phyloP scores from a whole-genome alignment of 192 early-diverging fungal genomes.

The Backusella sp. region DNA sequence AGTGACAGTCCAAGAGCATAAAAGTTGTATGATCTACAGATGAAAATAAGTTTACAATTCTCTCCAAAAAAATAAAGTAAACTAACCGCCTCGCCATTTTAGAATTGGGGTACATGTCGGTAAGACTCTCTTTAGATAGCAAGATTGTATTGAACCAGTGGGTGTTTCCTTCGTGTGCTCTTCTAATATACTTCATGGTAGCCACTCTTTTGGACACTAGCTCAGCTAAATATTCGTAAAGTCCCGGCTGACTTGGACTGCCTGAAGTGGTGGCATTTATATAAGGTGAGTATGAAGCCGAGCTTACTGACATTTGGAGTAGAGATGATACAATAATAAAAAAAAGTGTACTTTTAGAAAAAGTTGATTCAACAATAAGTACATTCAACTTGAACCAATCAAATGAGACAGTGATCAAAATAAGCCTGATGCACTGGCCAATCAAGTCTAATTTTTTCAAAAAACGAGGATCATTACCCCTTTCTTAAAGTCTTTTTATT shows the following conservation, averaged over 20 bases:
- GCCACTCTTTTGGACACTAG: constrained; percentile 46
- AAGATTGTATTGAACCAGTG: constrained; percentile 51
- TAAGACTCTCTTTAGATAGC: constrained; percentile 38
- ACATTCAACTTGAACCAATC: background rate
- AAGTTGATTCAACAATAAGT: background rate
- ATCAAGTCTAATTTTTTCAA: background rate
- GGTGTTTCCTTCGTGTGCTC: constrained; percentile 43
- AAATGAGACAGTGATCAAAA: background rate
- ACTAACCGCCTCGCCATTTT: constrained; percentile 42
- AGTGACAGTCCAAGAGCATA: constrained; percentile 65
- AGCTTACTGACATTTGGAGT: constrained; percentile 3
- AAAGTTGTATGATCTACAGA: constrained; percentile 53
- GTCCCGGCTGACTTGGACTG: constrained; percentile 13
- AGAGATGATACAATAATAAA: background rate
- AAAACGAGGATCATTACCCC: background rate
- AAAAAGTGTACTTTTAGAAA: background rate
- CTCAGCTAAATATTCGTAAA: constrained; percentile 41
- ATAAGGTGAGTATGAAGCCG: background rate
- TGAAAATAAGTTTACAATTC: background rate
- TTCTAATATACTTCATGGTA: constrained; percentile 43
- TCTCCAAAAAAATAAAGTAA: background rate
- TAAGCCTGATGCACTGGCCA: background rate
- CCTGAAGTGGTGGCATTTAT: background rate
- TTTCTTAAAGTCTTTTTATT: background rate
- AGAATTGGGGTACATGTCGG: constrained; percentile 33